These are phyloP conservation scores for Clavispora carvajalis DNA, from an alignment of 805 yeast species.

Conservation along the genomic window DNA sequence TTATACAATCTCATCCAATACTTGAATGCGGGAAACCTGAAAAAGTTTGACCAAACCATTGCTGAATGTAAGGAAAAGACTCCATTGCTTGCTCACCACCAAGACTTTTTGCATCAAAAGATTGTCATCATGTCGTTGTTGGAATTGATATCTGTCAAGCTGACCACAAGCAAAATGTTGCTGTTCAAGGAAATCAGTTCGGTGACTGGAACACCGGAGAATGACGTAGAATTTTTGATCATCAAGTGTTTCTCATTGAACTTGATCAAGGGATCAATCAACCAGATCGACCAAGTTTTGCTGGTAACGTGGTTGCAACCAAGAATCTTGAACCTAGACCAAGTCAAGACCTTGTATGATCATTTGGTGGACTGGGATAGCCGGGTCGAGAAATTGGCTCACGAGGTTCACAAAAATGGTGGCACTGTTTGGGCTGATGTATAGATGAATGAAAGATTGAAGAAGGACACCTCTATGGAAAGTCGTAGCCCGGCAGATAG, in stretches of 20 bases:
- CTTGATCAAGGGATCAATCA: conserved; percentile 82
- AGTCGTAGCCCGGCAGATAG: neutral
- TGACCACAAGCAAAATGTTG: conserved; percentile 69
- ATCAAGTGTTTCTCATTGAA: conserved; percentile 87
- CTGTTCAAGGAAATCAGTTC: conserved; percentile 67
- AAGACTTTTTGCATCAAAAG: conserved; percentile 76
- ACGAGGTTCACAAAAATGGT: conserved; percentile 32
- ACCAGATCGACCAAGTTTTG: conserved; percentile 75
- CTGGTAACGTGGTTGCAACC: conserved; percentile 95
- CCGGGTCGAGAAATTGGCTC: conserved; percentile 60
- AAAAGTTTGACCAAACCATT: conserved; percentile 51
- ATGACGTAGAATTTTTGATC: conserved; percentile 83
- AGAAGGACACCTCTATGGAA: neutral
- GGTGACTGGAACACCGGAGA: conserved; percentile 57
- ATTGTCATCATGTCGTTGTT: conserved; percentile 88
- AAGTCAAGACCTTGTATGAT: conserved; percentile 69
- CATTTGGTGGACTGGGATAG: conserved; percentile 75
- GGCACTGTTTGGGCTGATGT: conserved; percentile 38
- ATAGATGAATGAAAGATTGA: conserved; percentile 2
- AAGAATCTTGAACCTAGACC: conserved; percentile 77
- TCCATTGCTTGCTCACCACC: conserved; percentile 54
- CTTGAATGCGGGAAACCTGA: conserved; percentile 74
- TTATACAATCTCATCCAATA: conserved; percentile 62
- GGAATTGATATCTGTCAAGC: conserved; percentile 75
- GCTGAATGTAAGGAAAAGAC: conserved; percentile 32